Conservation (phyloP, 2,329 filamentous ascomycete species). For the Thielaviopsis musarum region DNA sequence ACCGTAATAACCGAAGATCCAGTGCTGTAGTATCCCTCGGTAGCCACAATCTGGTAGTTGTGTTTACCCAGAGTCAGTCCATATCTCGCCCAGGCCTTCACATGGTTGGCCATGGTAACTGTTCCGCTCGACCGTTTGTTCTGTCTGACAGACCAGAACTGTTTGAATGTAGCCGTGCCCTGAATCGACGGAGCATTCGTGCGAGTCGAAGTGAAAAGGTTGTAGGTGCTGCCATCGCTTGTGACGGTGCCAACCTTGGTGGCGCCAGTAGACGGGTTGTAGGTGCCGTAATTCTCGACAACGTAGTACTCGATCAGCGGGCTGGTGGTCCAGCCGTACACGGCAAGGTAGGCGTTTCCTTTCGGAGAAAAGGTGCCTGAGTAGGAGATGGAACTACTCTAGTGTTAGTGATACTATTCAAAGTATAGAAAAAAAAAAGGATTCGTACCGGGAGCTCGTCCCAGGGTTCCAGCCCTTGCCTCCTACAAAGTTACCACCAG, state of each 20-base stretch:
- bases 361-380: slow-evolving; percentile 19
- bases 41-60: slow-evolving; percentile 38
- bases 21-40: slow-evolving; percentile 35
- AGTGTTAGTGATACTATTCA: not conserved
- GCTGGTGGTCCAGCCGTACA: slow-evolving; percentile 24
- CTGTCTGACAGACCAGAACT: slow-evolving; percentile 35
- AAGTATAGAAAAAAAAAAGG: too few relatives aligned
- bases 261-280: slow-evolving; percentile 21
- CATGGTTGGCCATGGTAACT: slow-evolving; percentile 32
- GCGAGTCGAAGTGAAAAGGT: slow-evolving; percentile 21
- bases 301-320: slow-evolving; percentile 24
- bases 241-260: slow-evolving; percentile 20
- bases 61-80: slow-evolving; percentile 31
- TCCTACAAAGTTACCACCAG: slow-evolving; percentile 35
- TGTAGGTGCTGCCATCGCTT: slow-evolving; percentile 23
- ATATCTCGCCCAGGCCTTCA: slow-evolving; percentile 32
- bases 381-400: slow-evolving; percentile 16
- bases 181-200: slow-evolving; percentile 29
- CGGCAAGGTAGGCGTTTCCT: slow-evolving; percentile 20
- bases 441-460: slow-evolving; percentile 17
- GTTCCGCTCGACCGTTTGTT: slow-evolving; percentile 32
- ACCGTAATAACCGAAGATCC: slow-evolving; percentile 32
- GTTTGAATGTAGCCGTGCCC: slow-evolving; percentile 32
- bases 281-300: slow-evolving; percentile 23
- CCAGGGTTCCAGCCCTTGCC: slow-evolving; percentile 44